Base-by-base conservation (phyloP, 208 protist species). In the Crithidia expoeki region DNA sequence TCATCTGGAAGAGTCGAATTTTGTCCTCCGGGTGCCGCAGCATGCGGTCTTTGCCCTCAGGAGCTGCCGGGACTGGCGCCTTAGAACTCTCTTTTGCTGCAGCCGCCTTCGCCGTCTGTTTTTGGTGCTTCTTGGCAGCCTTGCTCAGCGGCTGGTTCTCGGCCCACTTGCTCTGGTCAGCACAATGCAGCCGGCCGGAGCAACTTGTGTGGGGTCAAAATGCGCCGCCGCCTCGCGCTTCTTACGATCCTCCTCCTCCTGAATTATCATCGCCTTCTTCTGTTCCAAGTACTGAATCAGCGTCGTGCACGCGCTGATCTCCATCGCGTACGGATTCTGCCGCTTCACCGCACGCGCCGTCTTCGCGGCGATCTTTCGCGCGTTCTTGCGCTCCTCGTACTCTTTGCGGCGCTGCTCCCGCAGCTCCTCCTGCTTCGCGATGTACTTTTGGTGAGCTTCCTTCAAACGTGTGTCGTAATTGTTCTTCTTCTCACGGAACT, bases 11-110 rank as follows among this genome's bases (percentile, higher is more conserved):
- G 25, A 89, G 67, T 6, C 78, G 64, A 4, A 88, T 76, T 72
- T 88, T 95, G 10, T 94, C 90, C 57, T 89, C 81, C 0, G 77
- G 58, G 74, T 93, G 83, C 69, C 89, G 83, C 50, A 95, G 32
- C 25, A 80, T 57, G 36, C 65, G 67, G n/a, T 61, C 57, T 51
- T 77, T 74, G 30, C 62, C 49, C 47, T 74, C 44, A 4, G 25
- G 40, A 11, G 51, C 23, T 33, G 52, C n/a, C 33, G 33, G 38
- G 5, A 34, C 56, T n/a, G n/a, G n/a, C 12, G 36, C 46, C 17
- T 28, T 40, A 12, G 47, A 44, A n/a, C 61, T 66, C 12, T 44
- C 32, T 28, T 57, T 51, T 6, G 50, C 51, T 16, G 68, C 28
- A 10, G 42, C 32, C 9, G 38, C 32, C 61, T 75, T 70, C 47